These are phyloP conservation scores for Fraxinus anomala DNA, from an alignment of 257 asterid species.

Conservation along the genomic window DNA sequence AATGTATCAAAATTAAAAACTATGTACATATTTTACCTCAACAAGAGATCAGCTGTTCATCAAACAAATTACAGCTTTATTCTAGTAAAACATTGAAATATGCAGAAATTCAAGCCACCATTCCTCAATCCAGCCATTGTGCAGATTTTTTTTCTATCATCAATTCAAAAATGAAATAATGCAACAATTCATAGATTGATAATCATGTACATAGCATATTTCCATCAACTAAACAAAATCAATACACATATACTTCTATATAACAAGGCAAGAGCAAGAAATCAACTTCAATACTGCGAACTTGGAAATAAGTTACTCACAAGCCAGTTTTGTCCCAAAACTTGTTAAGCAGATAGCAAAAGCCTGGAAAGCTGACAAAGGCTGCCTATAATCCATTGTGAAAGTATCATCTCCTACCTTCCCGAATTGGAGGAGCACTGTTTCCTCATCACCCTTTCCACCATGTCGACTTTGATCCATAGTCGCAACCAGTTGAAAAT, in stretches of 20 bases:
- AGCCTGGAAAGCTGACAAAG: slow-evolving; percentile 94
- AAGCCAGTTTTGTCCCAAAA: slow-evolving; percentile 89
- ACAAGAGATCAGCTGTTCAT: too few species aligned
- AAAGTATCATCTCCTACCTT: slow-evolving; percentile 79
- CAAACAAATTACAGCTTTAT: too few species aligned
- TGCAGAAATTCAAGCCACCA: too few species aligned
- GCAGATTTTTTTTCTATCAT: background rate
- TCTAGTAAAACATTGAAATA: too few species aligned
- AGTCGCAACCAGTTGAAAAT: slow-evolving; percentile 79
- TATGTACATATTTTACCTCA: too few species aligned
- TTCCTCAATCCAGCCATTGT: background rate
- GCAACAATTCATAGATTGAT: slow-evolving; percentile 13
- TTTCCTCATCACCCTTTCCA: slow-evolving; percentile 82
- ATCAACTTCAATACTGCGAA: background rate
- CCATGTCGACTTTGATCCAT: slow-evolving; percentile 74
- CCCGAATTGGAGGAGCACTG: slow-evolving; percentile 86
- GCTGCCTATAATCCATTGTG: slow-evolving; percentile 85
- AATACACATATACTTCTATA: background rate
- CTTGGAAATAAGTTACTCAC: slow-evolving; percentile 42
- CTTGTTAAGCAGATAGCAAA: slow-evolving; percentile 91
- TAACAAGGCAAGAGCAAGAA: background rate
- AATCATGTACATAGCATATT: slow-evolving; percentile 32
- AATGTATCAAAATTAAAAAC: too few species aligned
- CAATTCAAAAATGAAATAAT: slow-evolving; percentile 23
- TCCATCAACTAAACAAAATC: slow-evolving; percentile 17